Base-by-base conservation (phyloP, 805 yeast species). In the Saccharomycopsis fibuligera region DNA sequence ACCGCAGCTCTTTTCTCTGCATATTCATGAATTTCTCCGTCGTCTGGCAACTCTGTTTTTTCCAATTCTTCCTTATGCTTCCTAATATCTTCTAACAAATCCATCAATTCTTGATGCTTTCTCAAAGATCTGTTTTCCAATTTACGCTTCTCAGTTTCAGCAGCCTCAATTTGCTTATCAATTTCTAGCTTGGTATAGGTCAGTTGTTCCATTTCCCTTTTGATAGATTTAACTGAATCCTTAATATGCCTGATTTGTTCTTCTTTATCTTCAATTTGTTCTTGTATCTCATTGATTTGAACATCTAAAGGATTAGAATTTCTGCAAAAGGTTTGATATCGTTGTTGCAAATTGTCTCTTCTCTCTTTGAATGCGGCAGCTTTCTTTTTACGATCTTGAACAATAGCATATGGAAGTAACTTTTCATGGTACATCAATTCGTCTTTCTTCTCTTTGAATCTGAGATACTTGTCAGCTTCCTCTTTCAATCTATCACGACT, bases 361-460 rank as follows among this genome's bases (percentile, higher is more conserved):
- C 58, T 41, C 31, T 55, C 48, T 37, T 62, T 66, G 16, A 58
- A 42, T 12, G 27, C 42, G 9, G 57, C 44, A n/a, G 64, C 51
- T 12, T 37, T 37, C 17, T 47, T 47, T 56, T 55, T 51, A 37
- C 66, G 65, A 35, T 71, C 73, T 35, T 71, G 71, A 5, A 74
- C 59, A 27, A 68, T 69, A 17, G 75, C 78, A 56, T 76, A 75
- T 2, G 78, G 78, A 21, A 74, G 55, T 12, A 76, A 56, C 43
- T 71, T 70, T 45, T 68, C 66, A 59, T 80, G 81, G 36, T 66
- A 58, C 2, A 68, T 68, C 4, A 81, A 63, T 35, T 77, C 75
- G 33, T 60, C 54, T 36, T 71, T 67, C 49, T 78, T 74, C 27
- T 65, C 65, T 54, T 74, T 69, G 52, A 67, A 79, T 37, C 69